phyloP scores from a whole-genome alignment of 345 rosid species.

The Syzygium jambos region DNA sequence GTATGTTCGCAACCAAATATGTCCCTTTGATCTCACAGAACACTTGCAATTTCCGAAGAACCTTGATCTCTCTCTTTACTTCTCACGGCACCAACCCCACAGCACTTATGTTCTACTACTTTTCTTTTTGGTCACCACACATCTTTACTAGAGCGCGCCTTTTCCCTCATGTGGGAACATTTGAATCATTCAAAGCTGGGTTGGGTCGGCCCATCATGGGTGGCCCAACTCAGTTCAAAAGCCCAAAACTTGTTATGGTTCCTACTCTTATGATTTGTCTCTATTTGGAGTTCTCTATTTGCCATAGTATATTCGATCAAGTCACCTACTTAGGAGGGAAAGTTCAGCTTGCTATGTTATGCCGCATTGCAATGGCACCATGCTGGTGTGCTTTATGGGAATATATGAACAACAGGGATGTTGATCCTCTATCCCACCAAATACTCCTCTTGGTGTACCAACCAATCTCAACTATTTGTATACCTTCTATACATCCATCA shows the following conservation, averaged over 20 bases:
- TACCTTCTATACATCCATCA: too few relatives aligned
- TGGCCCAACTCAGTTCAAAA: neutral
- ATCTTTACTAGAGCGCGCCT: neutral
- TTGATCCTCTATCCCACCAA: neutral
- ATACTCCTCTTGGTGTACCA: neutral
- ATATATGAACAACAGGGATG: neutral
- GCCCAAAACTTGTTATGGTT: neutral
- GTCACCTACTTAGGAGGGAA: neutral
- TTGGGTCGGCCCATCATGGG: neutral
- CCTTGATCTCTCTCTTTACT: neutral
- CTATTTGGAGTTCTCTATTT: neutral
- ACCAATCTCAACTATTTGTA: neutral
- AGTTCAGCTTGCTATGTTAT: neutral
- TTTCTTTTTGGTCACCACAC: neutral
- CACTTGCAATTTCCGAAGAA: neutral
- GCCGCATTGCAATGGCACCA: neutral
- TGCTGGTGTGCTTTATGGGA: neutral
- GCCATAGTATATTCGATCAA: neutral
- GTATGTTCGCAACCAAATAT: neutral
- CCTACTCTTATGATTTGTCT: neutral
- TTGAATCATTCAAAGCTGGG: neutral
- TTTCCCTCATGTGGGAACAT: neutral
- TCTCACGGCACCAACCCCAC: neutral
- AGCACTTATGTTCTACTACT: neutral
- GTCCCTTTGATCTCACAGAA: neutral